phyloP scores from a whole-genome alignment of 306 rosid genomes.

The Mucuna pruriens region DNA sequence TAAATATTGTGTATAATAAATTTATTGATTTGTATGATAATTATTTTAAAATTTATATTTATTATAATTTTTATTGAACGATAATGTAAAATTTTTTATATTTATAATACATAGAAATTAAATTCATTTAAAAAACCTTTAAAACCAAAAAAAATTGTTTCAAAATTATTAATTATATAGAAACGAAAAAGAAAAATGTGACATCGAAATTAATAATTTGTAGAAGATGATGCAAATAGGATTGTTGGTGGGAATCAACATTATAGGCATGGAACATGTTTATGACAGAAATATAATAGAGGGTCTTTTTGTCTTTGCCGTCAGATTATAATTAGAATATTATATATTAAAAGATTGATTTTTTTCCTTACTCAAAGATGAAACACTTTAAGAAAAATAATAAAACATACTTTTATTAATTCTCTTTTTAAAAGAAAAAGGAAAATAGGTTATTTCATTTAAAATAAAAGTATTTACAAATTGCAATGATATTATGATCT shows the following conservation, averaged over 20 bases:
- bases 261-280: constrained; percentile 23
- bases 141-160: too few relatives aligned
- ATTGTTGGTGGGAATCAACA: constrained; percentile 32
- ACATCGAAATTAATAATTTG: background rate
- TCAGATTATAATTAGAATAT: background rate
- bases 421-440: background rate
- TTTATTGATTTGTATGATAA: too few relatives aligned
- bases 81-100: too few relatives aligned
- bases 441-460: background rate
- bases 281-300: background rate
- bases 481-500: background rate
- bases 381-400: background rate
- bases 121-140: too few relatives aligned
- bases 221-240: background rate
- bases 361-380: background rate
- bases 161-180: too few relatives aligned
- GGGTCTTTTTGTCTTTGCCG: background rate
- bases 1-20: too few relatives aligned
- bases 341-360: background rate
- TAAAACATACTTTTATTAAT: background rate
- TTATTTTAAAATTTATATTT: too few relatives aligned
- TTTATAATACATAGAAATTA: too few relatives aligned
- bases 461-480: background rate
- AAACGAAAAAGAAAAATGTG: too few relatives aligned
- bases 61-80: too few relatives aligned